These are phyloP conservation scores for Venturiaceae sp. DNA, from an alignment of 2,329 filamentous ascomycete species.

Conservation along the genomic window DNA sequence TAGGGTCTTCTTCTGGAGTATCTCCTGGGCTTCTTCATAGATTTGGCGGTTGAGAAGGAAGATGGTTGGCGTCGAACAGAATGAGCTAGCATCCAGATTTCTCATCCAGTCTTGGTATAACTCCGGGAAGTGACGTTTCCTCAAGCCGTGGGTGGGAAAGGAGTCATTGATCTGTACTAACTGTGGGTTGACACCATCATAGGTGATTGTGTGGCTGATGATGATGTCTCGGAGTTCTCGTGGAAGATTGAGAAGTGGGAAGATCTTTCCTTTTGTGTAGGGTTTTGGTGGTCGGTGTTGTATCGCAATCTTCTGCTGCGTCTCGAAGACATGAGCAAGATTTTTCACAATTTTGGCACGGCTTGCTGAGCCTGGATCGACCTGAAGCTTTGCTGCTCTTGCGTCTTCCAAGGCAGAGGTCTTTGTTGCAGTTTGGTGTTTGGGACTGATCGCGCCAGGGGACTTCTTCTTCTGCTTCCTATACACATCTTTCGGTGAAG, in stretches of 20 bases:
- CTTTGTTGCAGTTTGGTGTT: not conserved
- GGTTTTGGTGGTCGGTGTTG: not conserved
- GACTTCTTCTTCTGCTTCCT: too few species aligned
- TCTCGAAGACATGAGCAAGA: not conserved
- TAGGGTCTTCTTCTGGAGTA: not conserved
- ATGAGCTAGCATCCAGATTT: not conserved
- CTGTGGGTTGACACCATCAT: not conserved
- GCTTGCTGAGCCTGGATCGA: not conserved
- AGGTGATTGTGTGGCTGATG: not conserved
- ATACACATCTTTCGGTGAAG: too few species aligned
- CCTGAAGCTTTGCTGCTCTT: not conserved
- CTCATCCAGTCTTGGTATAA: not conserved
- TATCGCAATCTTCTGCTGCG: not conserved
- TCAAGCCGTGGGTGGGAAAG: not conserved
- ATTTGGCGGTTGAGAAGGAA: not conserved
- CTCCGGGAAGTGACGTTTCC: not conserved
- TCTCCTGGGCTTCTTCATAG: not conserved
- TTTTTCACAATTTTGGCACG: not conserved
- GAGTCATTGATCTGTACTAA: not conserved
- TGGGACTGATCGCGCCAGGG: too few species aligned
- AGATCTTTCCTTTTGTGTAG: not conserved
- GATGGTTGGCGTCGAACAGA: not conserved
- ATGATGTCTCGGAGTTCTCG: not conserved
- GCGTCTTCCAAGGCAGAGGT: not conserved
- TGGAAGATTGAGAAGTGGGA: not conserved